phyloP scores from a whole-genome alignment of 345 rosid genomes.

The Isatis tinctoria region DNA sequence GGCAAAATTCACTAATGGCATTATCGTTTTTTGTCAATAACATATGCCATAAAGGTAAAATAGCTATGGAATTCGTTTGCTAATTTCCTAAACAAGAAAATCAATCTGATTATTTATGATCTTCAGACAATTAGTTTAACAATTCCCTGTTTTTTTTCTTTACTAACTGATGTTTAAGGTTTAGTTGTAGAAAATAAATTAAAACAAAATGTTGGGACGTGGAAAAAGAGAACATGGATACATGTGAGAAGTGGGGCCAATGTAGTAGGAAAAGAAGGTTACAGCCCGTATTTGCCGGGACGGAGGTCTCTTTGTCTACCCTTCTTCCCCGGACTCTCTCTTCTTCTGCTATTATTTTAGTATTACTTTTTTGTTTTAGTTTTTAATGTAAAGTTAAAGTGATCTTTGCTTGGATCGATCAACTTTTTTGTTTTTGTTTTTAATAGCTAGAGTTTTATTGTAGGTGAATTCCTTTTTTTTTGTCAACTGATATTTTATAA shows the following conservation, averaged over 20 bases:
- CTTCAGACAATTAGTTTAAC: too few relatives aligned
- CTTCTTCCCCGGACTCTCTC: constrained; percentile 26
- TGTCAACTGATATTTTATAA: too few relatives aligned
- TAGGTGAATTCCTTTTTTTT: too few relatives aligned
- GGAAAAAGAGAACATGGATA: constrained; percentile 50
- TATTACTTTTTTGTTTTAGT: background rate
- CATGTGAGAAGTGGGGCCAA: constrained; percentile 61
- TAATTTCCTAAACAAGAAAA: too few relatives aligned
- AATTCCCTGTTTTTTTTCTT: too few relatives aligned
- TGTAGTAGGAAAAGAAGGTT: constrained; percentile 37
- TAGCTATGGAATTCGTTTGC: too few relatives aligned
- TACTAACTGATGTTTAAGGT: background rate
- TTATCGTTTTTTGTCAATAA: too few relatives aligned
- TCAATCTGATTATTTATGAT: too few relatives aligned
- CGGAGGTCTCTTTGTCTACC: constrained; percentile 58
- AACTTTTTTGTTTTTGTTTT: background rate
- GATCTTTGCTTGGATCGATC: constrained; percentile 1
- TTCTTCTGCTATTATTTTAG: background rate
- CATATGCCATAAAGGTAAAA: too few relatives aligned
- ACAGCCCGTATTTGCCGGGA: constrained; percentile 73
- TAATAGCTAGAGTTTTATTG: too few relatives aligned
- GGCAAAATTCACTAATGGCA: too few relatives aligned
- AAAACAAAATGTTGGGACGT: constrained; percentile 1
- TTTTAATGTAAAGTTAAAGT: background rate
- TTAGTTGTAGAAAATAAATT: too few relatives aligned